A percentile compares a stretch with the other conserved stretches of the same genome.
Conservation (phyloP, 2,329 filamentous ascomycete genomes). For the Fusarium decemcellulare region DNA sequence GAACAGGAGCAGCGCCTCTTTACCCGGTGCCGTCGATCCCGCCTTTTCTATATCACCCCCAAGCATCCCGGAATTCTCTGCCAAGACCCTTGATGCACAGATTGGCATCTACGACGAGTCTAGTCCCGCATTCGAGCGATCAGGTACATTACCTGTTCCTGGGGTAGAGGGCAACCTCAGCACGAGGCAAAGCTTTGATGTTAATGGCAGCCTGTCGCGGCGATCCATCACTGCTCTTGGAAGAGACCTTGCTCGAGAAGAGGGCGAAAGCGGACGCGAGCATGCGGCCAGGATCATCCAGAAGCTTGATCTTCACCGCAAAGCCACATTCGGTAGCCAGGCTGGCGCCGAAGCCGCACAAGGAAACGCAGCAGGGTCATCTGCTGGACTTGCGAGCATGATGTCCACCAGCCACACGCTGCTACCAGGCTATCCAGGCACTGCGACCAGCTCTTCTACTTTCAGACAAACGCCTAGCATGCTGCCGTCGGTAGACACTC, state of each 20-base stretch:
- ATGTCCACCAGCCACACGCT: constrained; percentile 88
- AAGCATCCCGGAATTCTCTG: constrained; percentile 90
- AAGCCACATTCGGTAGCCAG: constrained; percentile 70
- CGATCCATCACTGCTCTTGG: constrained; percentile 70
- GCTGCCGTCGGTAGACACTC: constrained; percentile 60
- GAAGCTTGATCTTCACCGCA: constrained; percentile 91
- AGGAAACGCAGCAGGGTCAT: constrained; percentile 57
- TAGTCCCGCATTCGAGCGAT: constrained; percentile 65
- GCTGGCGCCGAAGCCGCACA: constrained; percentile 56
- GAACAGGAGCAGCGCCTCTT: constrained; percentile 61
- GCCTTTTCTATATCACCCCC: constrained; percentile 95
- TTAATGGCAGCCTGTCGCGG: constrained; percentile 64
- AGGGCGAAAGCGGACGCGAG: constrained; percentile 82
- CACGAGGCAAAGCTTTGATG: constrained; percentile 80
- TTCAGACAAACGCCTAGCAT: constrained; percentile 49
- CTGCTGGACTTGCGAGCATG: constrained; percentile 83
- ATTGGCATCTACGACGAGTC: constrained; percentile 67
- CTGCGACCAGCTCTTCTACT: constrained; percentile 47
- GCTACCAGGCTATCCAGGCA: constrained; percentile 71
- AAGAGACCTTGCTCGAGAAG: constrained; percentile 68
- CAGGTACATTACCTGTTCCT: constrained; percentile 74
- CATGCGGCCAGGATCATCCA: constrained; percentile 92
- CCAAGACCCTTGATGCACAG: constrained; percentile 80
- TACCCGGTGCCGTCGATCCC: constrained; percentile 71
- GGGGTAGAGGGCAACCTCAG: constrained; percentile 68